Evolutionary conservation across 2,329 filamentous ascomycete species (phyloP).

Genomic region (Fusarium marasasianum): DNA sequence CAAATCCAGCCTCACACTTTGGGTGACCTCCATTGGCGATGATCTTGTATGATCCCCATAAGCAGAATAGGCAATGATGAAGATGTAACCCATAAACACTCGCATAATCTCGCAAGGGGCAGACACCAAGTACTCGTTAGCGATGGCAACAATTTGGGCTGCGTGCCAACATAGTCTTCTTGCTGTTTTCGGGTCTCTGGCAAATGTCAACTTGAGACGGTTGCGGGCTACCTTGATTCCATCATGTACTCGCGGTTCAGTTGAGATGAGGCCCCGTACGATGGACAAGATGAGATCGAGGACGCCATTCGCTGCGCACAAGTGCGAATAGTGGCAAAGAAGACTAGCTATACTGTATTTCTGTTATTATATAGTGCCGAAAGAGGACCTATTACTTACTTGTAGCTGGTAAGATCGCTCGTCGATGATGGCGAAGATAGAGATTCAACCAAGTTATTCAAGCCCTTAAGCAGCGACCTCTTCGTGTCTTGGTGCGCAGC

Average conservation of each 20-base stretch:
- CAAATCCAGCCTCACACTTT: not conserved
- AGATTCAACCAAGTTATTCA: not conserved
- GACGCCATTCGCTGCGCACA: not conserved
- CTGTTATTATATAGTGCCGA: fast-evolving
- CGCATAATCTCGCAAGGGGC: not conserved
- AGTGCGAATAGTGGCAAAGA: conserved; percentile 1
- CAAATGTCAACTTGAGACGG: not conserved
- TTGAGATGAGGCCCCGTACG: not conserved
- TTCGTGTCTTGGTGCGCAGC: not conserved
- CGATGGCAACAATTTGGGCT: not conserved
- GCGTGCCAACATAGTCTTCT: not conserved
- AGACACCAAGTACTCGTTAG: not conserved
- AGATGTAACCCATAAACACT: not conserved
- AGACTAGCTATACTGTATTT: not conserved
- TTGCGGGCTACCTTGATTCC: not conserved
- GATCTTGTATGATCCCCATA: not conserved
- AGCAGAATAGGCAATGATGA: not conserved
- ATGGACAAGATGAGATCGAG: not conserved
- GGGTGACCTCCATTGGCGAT: not conserved
- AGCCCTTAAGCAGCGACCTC: not conserved
- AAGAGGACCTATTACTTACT: not conserved
- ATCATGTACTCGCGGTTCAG: fast-evolving
- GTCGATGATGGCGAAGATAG: not conserved
- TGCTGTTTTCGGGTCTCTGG: not conserved
- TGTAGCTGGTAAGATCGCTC: not conserved